Base-by-base conservation (phyloP, 2,329 filamentous ascomycete species). In the Fusarium xyrophilum region DNA sequence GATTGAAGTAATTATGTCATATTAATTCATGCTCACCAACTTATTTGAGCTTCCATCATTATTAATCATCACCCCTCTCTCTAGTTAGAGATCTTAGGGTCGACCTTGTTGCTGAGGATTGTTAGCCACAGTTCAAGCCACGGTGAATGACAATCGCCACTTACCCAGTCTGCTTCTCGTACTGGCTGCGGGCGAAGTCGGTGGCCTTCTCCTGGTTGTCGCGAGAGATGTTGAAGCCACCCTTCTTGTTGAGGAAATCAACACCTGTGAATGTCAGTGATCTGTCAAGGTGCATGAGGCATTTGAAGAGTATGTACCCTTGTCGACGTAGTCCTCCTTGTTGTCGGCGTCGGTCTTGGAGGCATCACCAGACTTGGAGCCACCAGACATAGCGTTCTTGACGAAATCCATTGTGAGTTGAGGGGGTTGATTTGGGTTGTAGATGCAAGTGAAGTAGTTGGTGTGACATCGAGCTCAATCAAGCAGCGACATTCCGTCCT, bases 171-270 rank as follows among this genome's bases (percentile, higher is more conserved):
- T 60, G 38, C 73, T 79, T 81, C 68, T 81, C 79, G 21, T 76
- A 81, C 25, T 72, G 59, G 35, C 21, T 38, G 44, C 79, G 79
- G 10, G 69, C 75, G n/a, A 68, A 72, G 51, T 81, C 79, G 52
- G 78, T 79, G 30, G 79, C 76, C 77, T 81, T 81, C 73, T 81
- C 79, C 36, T 79, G 73, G 21, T 76, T 79, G 17, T 74, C 61
- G 46, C 67, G 71, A 63, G 75, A 65, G 21, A 81, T 56, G 73
- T 79, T 75, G 57, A 75, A 69, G 55, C 79, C 79, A 3, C 73
- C 69, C 74, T 80, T 80, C 60, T 78, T 75, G 67, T 75, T 63
- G 27, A 36, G 72, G 52, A 71, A 67, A 46, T 63, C 68, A 39
- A 79, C 76, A 30, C 71, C 79, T 81, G 5, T 7, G 5, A 21